Conservation (phyloP, 2,329 filamentous ascomycete species). For the Alternaria triticina region DNA sequence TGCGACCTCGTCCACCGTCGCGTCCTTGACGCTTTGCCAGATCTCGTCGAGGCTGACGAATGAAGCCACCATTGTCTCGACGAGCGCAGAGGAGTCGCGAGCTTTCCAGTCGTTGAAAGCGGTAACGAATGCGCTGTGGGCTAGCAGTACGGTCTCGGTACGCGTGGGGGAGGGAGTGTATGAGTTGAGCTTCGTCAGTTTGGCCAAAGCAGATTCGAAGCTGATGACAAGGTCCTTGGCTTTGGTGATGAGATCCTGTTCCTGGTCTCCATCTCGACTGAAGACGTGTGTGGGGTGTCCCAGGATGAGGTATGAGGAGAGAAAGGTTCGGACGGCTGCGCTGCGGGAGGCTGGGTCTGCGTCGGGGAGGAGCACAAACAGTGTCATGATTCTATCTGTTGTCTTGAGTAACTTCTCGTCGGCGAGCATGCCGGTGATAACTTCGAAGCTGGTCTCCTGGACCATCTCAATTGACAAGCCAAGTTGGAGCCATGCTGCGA, state of each 20-base stretch:
- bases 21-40: slow-evolving; percentile 81
- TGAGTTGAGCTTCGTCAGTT: slow-evolving; percentile 69
- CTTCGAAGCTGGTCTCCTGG: slow-evolving; percentile 73
- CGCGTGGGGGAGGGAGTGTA: slow-evolving; percentile 70
- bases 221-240: slow-evolving; percentile 76
- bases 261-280: slow-evolving; percentile 72
- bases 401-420: slow-evolving; percentile 69
- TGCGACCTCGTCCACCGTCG: slow-evolving; percentile 73
- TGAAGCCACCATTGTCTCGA: slow-evolving; percentile 85
- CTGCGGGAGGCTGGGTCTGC: slow-evolving; percentile 69
- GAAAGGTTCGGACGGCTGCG: slow-evolving; percentile 74
- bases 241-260: slow-evolving; percentile 76
- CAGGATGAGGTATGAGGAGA: slow-evolving; percentile 80
- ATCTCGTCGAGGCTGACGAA: slow-evolving; percentile 86
- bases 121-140: slow-evolving; percentile 76
- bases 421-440: slow-evolving; percentile 72
- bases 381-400: slow-evolving; percentile 70
- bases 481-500: slow-evolving; percentile 70
- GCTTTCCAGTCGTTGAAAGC: slow-evolving; percentile 87
- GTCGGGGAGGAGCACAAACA: slow-evolving; percentile 66
- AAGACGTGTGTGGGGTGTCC: slow-evolving; percentile 81
- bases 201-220: slow-evolving; percentile 76
- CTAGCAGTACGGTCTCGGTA: slow-evolving; percentile 68
- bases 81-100: slow-evolving; percentile 75
- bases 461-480: slow-evolving; percentile 75